Conservation (phyloP, 306 rosid species). For the Erythrophleum fordii region DNA sequence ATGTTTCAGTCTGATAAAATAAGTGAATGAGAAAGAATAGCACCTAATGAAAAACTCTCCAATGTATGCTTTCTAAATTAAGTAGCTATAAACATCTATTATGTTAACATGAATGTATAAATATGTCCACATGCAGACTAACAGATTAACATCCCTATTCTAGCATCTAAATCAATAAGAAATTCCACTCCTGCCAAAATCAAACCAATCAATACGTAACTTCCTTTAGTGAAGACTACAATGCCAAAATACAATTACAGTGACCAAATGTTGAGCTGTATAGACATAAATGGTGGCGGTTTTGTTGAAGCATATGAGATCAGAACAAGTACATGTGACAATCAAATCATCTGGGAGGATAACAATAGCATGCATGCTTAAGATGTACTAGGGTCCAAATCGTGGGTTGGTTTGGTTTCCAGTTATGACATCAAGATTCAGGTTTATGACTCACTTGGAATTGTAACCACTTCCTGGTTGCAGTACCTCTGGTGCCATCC, state of each 20-base stretch:
- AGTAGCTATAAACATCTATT: neutral
- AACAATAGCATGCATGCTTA: neutral
- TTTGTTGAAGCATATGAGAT: neutral
- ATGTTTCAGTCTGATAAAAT: neutral
- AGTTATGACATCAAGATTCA: neutral
- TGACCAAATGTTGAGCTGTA: neutral
- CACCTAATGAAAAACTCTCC: neutral
- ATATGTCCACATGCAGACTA: neutral
- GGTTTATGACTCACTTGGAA: conserved; percentile 74
- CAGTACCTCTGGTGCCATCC: conserved; percentile 99
- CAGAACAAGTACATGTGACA: neutral
- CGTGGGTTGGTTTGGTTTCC: neutral
- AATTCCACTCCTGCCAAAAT: neutral
- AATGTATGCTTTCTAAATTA: neutral
- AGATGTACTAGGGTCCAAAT: neutral
- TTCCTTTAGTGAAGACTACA: neutral
- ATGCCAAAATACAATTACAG: neutral
- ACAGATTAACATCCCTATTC: neutral
- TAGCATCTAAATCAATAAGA: neutral
- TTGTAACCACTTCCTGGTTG: conserved; percentile 98
- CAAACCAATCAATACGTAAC: neutral
- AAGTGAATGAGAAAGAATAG: conserved; percentile 1
- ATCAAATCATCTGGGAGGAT: neutral
- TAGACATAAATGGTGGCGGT: neutral
- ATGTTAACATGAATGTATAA: neutral